Evolutionary conservation across 768 basidiomycete genomes (phyloP), one percentile per base, ranked within the genome.

Genomic region (Terana coerulea): DNA sequence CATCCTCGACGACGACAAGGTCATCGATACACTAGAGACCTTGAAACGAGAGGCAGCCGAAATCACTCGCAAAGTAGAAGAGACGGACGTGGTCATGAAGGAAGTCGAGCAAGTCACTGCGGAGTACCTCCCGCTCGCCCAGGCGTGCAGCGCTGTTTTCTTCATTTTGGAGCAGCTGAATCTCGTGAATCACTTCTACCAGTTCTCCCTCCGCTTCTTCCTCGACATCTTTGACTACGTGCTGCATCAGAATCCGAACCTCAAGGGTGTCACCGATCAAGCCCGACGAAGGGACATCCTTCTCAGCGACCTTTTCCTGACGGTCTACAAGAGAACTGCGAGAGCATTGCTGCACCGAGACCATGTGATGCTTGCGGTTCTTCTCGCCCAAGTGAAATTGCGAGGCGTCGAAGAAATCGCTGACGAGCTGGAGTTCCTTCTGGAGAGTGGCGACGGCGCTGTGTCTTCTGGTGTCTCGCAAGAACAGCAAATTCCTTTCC

Each of bases 1-100:
- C 67, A 98, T 99, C 59, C 79, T 99, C 28, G 97, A 99, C 56
- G 95, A 99, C 62, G 97, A 99, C 75, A 95, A 95, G 69, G 97
- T 99, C 59, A 98, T 99, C 56, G 83, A 90, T 53, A 98, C 95
- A 3, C 72, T 99, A 49, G 97, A 98, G 68, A 95, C 91, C 2
- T 72, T 99, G 63, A 98, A 99, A 70, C 79, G 85, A 28, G 97
- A 99, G 69, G 97, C 97, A 2, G 94, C 91, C 11, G 95, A 98
- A 60, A 91, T 98, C 55, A 94, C 93, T 0, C 81, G 78, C 57
- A 99, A 98, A 66, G 95, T 97, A 12, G 91, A 95, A 63, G 94
- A 98, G 67, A 98, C 97, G 0, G 97, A 98, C 57, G 70, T 90
- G 24, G 84, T 97, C 53, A 98, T 98, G 93, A 83, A 77, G 61